phyloP scores from a whole-genome alignment of 2,329 filamentous ascomycete genomes.

The Keithomyces neogunnii region DNA sequence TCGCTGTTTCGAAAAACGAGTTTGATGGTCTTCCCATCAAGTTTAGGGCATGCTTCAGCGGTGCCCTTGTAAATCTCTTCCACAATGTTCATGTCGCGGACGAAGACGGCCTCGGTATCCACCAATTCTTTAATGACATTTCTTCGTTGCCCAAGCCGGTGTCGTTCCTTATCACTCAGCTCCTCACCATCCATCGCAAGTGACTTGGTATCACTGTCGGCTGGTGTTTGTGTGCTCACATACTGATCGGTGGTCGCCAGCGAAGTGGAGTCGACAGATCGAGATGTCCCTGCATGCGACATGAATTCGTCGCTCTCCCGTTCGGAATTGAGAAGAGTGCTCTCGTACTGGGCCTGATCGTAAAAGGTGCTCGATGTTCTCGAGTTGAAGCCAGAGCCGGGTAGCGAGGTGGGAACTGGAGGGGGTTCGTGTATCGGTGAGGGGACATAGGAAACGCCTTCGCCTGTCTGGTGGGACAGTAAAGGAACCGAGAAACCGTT shows the following conservation, averaged over 20 bases:
- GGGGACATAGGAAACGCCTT: conserved; percentile 22
- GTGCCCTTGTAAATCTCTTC: conserved; percentile 98
- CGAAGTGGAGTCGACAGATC: conserved; percentile 38
- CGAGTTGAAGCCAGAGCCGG: conserved; percentile 27
- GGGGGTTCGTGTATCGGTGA: conserved; percentile 44
- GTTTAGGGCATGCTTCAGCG: conserved; percentile 68
- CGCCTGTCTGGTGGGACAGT: conserved; percentile 24
- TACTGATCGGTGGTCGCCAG: conserved; percentile 32
- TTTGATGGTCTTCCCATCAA: conserved; percentile 78
- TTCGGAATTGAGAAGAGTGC: conserved; percentile 34
- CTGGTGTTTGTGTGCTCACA: conserved; percentile 25
- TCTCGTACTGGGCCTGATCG: conserved; percentile 28
- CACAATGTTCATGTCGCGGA: conserved; percentile 93
- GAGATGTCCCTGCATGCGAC: conserved; percentile 33
- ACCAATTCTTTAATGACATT: conserved; percentile 86
- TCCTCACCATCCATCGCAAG: conserved; percentile 29
- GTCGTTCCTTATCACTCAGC: conserved; percentile 47
- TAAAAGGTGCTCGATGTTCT: conserved; percentile 33
- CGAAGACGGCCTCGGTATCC: conserved; percentile 85
- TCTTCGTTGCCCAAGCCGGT: conserved; percentile 69
- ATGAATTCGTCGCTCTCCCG: conserved; percentile 37
- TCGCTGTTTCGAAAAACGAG: conserved; percentile 88
- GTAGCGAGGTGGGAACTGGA: conserved; percentile 33
- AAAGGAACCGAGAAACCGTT: conserved; percentile 42
- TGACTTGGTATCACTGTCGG: conserved; percentile 29